Evolutionary conservation across 163 green algal species (phyloP).

Genomic region (Chlamydomonas reinhardtii): DNA sequence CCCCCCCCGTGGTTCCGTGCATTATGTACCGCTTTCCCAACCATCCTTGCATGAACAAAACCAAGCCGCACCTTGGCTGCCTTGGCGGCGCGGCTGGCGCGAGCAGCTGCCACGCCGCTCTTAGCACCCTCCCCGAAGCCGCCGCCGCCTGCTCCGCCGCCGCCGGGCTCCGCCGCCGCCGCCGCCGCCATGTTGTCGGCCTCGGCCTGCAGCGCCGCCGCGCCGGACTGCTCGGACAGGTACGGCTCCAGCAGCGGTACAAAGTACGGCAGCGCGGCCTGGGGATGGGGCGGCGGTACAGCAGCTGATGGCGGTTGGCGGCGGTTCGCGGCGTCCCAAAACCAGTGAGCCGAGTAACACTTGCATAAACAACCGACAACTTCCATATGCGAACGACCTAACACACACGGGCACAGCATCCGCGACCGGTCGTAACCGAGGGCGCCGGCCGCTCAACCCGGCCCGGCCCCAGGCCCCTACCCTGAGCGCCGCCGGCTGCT

Average conservation of each 20-base stretch:
- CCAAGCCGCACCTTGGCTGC: not conserved
- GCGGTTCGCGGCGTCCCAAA: no score
- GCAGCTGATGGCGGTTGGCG: not conserved
- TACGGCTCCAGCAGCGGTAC: constrained; percentile 49
- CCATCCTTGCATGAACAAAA: no score
- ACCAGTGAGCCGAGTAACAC: no score
- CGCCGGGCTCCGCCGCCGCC: not conserved
- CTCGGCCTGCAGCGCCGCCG: not conserved
- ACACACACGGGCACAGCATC: no score
- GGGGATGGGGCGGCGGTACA: not conserved
- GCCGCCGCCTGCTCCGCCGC: not conserved
- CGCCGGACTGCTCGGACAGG: constrained; percentile 1
- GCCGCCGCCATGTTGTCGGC: not conserved
- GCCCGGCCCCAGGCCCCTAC: no score
- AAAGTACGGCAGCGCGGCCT: constrained; percentile 48
- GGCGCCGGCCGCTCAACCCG: no score
- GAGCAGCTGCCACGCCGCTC: no score
- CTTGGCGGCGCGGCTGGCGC: not conserved
- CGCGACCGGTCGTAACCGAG: no score
- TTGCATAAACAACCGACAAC: no score
- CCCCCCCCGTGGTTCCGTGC: no score
- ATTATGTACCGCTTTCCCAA: no score
- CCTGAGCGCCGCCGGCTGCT: constrained; percentile 31
- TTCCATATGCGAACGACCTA: no score
- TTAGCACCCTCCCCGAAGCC: not conserved